Conservation (phyloP, 139 green algal species). For the Tetradesmus obliquus region DNA sequence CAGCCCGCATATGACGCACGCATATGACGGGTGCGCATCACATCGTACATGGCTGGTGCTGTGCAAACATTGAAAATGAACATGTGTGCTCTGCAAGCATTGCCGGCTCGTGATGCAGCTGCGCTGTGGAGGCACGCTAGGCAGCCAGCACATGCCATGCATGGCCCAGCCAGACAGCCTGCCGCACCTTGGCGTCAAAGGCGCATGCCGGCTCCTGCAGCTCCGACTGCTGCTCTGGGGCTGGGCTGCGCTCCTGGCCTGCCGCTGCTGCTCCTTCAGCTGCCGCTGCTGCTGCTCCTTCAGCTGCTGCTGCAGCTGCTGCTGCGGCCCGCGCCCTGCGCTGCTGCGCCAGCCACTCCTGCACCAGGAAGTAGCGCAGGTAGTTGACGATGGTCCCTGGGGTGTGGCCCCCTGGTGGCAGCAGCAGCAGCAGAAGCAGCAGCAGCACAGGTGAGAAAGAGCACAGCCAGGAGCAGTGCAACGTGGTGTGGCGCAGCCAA, state of each 20-base stretch:
- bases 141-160: neutral
- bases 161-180: neutral
- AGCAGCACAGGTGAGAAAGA: neutral
- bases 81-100: too few relatives aligned
- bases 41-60: too few relatives aligned
- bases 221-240: neutral
- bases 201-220: neutral
- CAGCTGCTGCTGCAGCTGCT: conserved; percentile 36
- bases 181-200: neutral
- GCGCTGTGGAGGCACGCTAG: neutral
- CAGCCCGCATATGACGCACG: too few relatives aligned
- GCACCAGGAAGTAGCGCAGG: conserved; percentile 75
- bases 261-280: neutral
- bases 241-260: neutral
- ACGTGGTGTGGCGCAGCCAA: too few relatives aligned
- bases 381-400: conserved; percentile 42
- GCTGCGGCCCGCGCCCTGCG: conserved; percentile 29
- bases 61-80: too few relatives aligned
- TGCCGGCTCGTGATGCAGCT: too few relatives aligned
- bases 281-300: conserved; percentile 6
- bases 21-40: too few relatives aligned
- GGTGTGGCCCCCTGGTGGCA: conserved; percentile 63
- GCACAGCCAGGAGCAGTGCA: too few relatives aligned
- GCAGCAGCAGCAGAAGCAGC: neutral
- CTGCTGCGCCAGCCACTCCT: conserved; percentile 51